Percentiles rank a stretch among this genome's conserved stretches.
Conservation (phyloP, 1,139 yeast species). For the Keqinozyma sinolaborantium region DNA sequence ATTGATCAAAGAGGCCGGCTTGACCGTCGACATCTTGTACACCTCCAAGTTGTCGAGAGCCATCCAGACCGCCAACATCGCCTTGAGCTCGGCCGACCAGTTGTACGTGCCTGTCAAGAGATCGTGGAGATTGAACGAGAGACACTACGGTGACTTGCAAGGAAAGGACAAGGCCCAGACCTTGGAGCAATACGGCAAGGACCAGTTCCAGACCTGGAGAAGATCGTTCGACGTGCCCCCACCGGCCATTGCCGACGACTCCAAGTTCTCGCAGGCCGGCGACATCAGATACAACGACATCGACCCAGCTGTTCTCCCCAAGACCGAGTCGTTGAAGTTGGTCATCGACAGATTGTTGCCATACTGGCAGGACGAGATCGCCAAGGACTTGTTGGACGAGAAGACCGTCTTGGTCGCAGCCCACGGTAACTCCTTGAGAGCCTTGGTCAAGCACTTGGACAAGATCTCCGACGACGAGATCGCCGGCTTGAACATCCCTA, state of each 20-base stretch:
- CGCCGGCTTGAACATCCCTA: slow-evolving; percentile 94
- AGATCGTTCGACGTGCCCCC: slow-evolving; percentile 98
- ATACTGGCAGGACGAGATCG: slow-evolving; percentile 94
- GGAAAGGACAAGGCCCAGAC: slow-evolving; percentile 98
- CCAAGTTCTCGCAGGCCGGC: slow-evolving; percentile 79
- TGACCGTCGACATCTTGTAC: slow-evolving; percentile 83
- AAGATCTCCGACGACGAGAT: slow-evolving; percentile 88
- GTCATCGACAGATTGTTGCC: slow-evolving; percentile 97
- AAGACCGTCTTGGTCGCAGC: slow-evolving; percentile 94
- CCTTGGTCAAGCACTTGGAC: slow-evolving; percentile 94
- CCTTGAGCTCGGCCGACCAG: slow-evolving; percentile 85
- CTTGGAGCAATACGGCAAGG: slow-evolving; percentile 82
- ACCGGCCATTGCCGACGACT: slow-evolving; percentile 75
- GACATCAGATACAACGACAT: slow-evolving; percentile 82
- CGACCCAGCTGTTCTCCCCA: slow-evolving; percentile 84
- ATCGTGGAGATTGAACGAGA: slow-evolving; percentile 97
- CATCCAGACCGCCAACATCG: slow-evolving; percentile 96
- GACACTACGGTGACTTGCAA: slow-evolving; percentile 98
- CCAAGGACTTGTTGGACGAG: slow-evolving; percentile 78
- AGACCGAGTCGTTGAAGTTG: slow-evolving; percentile 91
- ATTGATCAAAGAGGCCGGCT: slow-evolving; percentile 81
- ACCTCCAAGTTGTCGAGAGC: slow-evolving; percentile 95
- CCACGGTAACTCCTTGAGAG: slow-evolving; percentile 98
- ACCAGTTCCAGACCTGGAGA: slow-evolving; percentile 96
- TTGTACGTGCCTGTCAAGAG: slow-evolving; percentile 90